Conservation (phyloP, 1,139 yeast genomes). For the Martiniozyma asiatica region DNA sequence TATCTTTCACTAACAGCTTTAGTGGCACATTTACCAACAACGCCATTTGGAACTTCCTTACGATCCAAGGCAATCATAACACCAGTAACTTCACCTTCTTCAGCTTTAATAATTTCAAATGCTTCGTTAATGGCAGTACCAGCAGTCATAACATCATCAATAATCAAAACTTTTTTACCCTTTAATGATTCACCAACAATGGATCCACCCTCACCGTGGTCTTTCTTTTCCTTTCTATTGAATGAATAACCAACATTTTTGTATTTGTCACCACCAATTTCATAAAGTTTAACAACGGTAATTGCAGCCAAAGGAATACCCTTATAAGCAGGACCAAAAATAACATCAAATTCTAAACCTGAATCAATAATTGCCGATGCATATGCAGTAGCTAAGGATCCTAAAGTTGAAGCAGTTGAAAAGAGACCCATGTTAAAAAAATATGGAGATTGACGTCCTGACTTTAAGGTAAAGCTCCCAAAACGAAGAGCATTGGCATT, state of each 20-base stretch:
- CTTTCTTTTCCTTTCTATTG: conserved; percentile 88
- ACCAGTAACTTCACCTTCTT: conserved; percentile 68
- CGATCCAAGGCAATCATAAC: conserved; percentile 88
- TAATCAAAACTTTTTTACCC: conserved; percentile 65
- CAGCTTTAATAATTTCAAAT: conserved; percentile 59
- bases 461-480: conserved; percentile 80
- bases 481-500: conserved; percentile 74
- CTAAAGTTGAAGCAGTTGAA: conserved; percentile 66
- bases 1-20: conserved; percentile 63
- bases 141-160: conserved; percentile 97
- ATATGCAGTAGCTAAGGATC: conserved; percentile 74
- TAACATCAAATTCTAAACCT: conserved; percentile 73
- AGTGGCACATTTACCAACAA: conserved; percentile 63
- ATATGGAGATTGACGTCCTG: conserved; percentile 92
- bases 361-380: conserved; percentile 78
- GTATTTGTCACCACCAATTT: conserved; percentile 70
- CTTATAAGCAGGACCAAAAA: conserved; percentile 96
- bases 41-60: conserved; percentile 67
- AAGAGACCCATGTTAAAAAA: conserved; percentile 90
- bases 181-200: conserved; percentile 76
- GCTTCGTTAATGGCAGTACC: conserved; percentile 98
- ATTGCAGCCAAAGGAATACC: conserved; percentile 94
- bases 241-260: conserved; percentile 56
- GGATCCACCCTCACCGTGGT: conserved; percentile 96
- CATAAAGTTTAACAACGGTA: conserved; percentile 84